Evolutionary conservation across 2,329 filamentous ascomycete genomes (phyloP).

Genomic region (Aspergillus unguis): DNA sequence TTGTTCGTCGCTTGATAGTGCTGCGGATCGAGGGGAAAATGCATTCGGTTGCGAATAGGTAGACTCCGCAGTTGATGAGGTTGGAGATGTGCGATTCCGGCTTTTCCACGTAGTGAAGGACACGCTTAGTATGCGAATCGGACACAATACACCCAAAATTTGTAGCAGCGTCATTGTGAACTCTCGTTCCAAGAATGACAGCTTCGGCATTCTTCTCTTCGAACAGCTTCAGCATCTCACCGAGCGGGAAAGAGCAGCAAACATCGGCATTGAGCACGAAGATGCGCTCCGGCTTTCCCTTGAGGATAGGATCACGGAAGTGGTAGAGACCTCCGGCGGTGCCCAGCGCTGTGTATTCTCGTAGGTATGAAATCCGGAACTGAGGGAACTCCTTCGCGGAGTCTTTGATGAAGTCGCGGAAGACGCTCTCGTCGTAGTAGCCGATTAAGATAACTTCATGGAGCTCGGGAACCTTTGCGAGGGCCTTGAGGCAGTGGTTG

Average conservation of each 20-base stretch:
- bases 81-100: conserved; percentile 97
- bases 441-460: conserved; percentile 97
- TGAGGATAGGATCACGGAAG: conserved; percentile 97
- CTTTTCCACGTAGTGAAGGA: conserved; percentile 99
- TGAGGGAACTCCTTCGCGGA: conserved; percentile 78
- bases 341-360: conserved; percentile 94
- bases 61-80: conserved; percentile 98
- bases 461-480: conserved; percentile 86
- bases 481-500: conserved; percentile 91
- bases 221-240: conserved; percentile 92
- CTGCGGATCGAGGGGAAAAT: conserved; percentile 94
- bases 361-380: conserved; percentile 88
- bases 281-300: conserved; percentile 88
- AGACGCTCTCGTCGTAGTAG: conserved; percentile 96
- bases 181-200: conserved; percentile 88
- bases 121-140: conserved; percentile 87
- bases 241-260: conserved; percentile 95
- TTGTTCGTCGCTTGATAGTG: conserved; percentile 91
- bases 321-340: conserved; percentile 97
- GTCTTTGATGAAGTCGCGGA: conserved; percentile 97
- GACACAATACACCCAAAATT: conserved; percentile 99
- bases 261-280: conserved; percentile 98
- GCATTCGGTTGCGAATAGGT: conserved; percentile 91
- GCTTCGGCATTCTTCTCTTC: conserved; percentile 95
- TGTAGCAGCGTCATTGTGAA: conserved; percentile 82